Evolutionary conservation across 2,329 filamentous ascomycete genomes (phyloP), one percentile per base, ranked within the genome.

Genomic region (Plenodomus tracheiphilus): DNA sequence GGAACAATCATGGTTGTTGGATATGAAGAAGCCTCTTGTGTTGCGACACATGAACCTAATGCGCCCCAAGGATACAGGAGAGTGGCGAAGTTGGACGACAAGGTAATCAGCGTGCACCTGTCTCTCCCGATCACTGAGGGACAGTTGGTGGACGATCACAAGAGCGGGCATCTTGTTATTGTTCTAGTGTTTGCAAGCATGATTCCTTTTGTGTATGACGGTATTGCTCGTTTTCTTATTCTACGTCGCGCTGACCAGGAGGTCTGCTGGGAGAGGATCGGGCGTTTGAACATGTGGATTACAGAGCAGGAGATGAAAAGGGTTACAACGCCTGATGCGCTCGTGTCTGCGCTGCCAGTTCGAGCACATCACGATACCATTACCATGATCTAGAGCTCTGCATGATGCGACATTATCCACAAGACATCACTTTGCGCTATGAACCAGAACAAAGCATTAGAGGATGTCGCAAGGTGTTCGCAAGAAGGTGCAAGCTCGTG

Each of bases 271-370:
- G 43, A 45, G 21, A 25, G 43, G 2, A 45, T 45, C 21, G 43
- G 43, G 15, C 35, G 43, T 4, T 4, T 45, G 43, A 45, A 45
- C 22, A 45, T 45, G 43, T 45, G 43, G 43, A 34, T 45, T 25
- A 39, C 43, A 10, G 43, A 45, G 37, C 34, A 34, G 15, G 36
- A 45, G 18, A 39, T 45, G 25, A n/a, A 34, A 3, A 20, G 13
- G 7, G 34, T 21, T 34, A 32, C 13, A 4, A 39, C 4, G 1
- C 22, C 35, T 1, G 28, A 35, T 15, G 35, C 17, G 17, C 32
- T 45, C 36, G 28, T 45, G 18, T 25, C 17, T 4, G 36, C 22
- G 4, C 35, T 45, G 37, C 43, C 43, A 3, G 43, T 39, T 15
- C 13, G 28, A 5, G 22, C 5, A 25, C 22, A 6, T 10, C 22